Base-by-base conservation (phyloP, 306 rosid species). In the Sophora flavescens region DNA sequence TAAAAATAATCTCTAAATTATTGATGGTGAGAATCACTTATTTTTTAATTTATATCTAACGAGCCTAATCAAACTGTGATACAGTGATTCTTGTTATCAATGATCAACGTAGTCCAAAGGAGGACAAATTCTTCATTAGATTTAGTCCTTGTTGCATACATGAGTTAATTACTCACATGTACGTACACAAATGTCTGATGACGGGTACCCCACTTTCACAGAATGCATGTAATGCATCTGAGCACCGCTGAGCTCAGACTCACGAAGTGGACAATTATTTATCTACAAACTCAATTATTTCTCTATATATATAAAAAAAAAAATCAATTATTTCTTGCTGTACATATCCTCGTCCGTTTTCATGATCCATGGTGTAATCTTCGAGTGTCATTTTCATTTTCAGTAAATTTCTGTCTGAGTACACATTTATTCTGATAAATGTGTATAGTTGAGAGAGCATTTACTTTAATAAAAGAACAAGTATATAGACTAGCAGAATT, bases 211-310 rank as follows among this genome's bases (percentile, higher is more conserved):
- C 61, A 82, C 39, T 9, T 51, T 59, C 56, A 59, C 63, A 83
- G 83, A 60, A 73, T 67, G 80, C 86, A 78, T 78, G 83, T 32
- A 82, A 41, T 78, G 14, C 33, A 8, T 72, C 76, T 78, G 72
- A 72, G 47, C 80, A 72, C 72, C 32, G 75, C 73, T 59, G 76
- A 78, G 68, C 67, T 60, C 63, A 38, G 80, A 78, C 67, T 78
- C 68, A 68, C 54, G 5, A 59, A 72, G 38, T 59, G 68, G 68
- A 13, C 61, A 72, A 36, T 70, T 65, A 35, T 77, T 63, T 41
- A 15, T 56, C 45, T 79, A 59, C 68, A 16, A 3, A 17, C 61
- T 72, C 76, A 57, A 82, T 72, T 72, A 83, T 78, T 76, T 82
- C 50, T n/a, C n/a, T n/a, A n/a, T n/a, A n/a, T n/a, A n/a, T n/a